Evolutionary conservation across 2,329 filamentous ascomycete genomes (phyloP).

Genomic region (Fusarium albidum): DNA sequence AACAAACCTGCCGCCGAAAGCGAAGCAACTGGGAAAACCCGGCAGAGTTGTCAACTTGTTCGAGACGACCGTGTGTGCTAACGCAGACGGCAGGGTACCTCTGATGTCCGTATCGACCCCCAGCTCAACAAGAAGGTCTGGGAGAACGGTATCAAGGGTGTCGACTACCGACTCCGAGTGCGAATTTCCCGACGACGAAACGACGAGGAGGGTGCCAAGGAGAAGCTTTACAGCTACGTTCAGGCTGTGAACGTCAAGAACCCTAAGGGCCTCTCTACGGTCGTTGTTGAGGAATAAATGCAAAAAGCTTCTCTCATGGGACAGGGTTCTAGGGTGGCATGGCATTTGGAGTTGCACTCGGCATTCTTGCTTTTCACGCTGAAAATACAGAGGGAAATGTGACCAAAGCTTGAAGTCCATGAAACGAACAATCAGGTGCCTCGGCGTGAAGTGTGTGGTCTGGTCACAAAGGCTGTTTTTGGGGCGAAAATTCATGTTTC

Average conservation of each 20-base stretch:
- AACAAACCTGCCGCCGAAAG: slow-evolving; percentile 15
- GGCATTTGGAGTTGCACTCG: slow-evolving; percentile 58
- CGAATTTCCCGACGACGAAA: slow-evolving; percentile 99
- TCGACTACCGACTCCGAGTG: slow-evolving; percentile 95
- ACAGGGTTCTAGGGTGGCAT: slow-evolving; percentile 53
- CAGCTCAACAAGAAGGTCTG: slow-evolving; percentile 99
- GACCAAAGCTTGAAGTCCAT: slow-evolving; percentile 44
- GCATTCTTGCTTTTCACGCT: slow-evolving; percentile 55
- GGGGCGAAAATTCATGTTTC: slow-evolving; percentile 31
- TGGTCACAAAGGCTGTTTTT: slow-evolving; percentile 30
- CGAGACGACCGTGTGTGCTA: slow-evolving; percentile 24
- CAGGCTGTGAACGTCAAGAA: slow-evolving; percentile 99
- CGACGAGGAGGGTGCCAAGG: slow-evolving; percentile 99
- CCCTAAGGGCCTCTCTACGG: slow-evolving; percentile 95
- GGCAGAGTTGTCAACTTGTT: slow-evolving; percentile 11
- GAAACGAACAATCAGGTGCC: slow-evolving; percentile 39
- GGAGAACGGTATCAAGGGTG: slow-evolving; percentile 99
- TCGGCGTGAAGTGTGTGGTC: slow-evolving; percentile 39
- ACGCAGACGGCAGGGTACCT: slow-evolving; percentile 75
- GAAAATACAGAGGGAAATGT: slow-evolving; percentile 50
- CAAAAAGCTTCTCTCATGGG: slow-evolving; percentile 49
- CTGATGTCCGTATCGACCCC: slow-evolving; percentile 97
- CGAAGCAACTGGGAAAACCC: slow-evolving; percentile 13
- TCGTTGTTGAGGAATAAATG: slow-evolving; percentile 79
- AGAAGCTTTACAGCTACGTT: slow-evolving; percentile 99